A percentile compares a stretch with the other conserved stretches of the same genome.
These are phyloP conservation scores for Ettlia oleoabundans DNA, from an alignment of 139 green algal genomes.

Conservation along the genomic window DNA sequence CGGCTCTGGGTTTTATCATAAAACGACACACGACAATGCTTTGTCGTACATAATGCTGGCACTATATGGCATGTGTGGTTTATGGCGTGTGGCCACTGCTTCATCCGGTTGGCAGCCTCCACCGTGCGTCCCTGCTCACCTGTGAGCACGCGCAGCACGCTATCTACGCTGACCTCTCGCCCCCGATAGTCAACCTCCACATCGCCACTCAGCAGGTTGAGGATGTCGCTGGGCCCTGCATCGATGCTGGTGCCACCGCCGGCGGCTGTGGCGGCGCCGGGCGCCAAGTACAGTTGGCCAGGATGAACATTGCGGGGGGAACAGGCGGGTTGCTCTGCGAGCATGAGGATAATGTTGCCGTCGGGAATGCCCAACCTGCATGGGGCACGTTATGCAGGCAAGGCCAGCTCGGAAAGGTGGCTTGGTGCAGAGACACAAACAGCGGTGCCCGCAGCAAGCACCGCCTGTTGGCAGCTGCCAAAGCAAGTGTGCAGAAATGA, in stretches of 20 bases:
- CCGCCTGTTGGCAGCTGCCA: background rate
- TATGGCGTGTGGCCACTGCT: too few relatives aligned
- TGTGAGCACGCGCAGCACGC: slow-evolving; percentile 87
- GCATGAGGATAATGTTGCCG: slow-evolving; percentile 94
- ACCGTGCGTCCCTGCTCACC: slow-evolving; percentile 45
- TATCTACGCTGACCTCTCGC: slow-evolving; percentile 89
- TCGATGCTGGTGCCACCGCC: slow-evolving; percentile 54
- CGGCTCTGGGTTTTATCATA: background rate
- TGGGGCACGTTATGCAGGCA: background rate
- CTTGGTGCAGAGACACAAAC: too few relatives aligned
- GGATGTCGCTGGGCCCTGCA: slow-evolving; percentile 48
- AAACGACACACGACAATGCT: too few relatives aligned
- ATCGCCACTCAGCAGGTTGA: slow-evolving; percentile 84
- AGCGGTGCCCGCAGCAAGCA: background rate
- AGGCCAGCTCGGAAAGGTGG: too few relatives aligned
- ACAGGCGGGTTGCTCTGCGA: slow-evolving; percentile 91
- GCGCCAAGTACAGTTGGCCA: slow-evolving; percentile 21
- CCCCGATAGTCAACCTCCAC: slow-evolving; percentile 95
- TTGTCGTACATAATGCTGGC: too few relatives aligned
- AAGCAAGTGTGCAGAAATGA: too few relatives aligned
- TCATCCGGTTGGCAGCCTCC: background rate
- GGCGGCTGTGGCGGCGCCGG: too few relatives aligned
- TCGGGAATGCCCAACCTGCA: slow-evolving; percentile 91
- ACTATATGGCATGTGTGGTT: too few relatives aligned
- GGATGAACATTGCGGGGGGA: slow-evolving; percentile 84